Evolutionary conservation across 495 filamentous ascomycete species (phyloP), one percentile per base, ranked within the genome.

Genomic region (Penicillium turbatum): DNA sequence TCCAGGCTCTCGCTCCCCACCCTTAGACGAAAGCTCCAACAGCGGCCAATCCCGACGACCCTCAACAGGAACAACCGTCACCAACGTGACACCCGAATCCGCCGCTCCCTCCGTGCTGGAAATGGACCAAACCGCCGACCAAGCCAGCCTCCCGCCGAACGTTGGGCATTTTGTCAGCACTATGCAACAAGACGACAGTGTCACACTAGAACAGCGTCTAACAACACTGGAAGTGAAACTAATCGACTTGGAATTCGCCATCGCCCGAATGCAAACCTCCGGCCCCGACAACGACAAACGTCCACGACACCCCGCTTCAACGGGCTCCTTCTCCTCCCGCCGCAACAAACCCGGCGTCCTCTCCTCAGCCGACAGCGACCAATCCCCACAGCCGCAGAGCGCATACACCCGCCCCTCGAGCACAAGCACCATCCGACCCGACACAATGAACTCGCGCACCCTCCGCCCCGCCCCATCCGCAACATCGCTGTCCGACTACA

Each of bases 191-290:
- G 74, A 78, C 48, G 75, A 76, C 19, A 66, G 69, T 24, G 61
- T 74, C 8, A 77, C 76, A 1, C 50, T 79, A 1, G 79, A 81
- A 53, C 77, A 81, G 40, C 72, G 79, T 17, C 37, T 81, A 6
- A 73, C 77, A 32, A 81, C 78, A 0, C 54, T 81, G 0, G 79
- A 81, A 44, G 76, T 81, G 5, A 81, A 81, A 45, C 64, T 81
- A 34, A 79, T 81, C 55, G 79, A 81, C 32, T 64, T 81, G 8
- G 79, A 81, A 53, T 79, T 78, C 41, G 78, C 78, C 1, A 77
- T 81, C 46, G 77, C 78, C 0, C 71, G 77, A 32, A 67, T 81
- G 56, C 78, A 81, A 64, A 70, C 63, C 27, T 62, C 56, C n/a
- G 57, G 62, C 5, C 48, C 36, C n/a, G 52, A 56, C 5, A 34